phyloP scores from a whole-genome alignment of 2,329 filamentous ascomycete genomes.

The Hypoxylon sp. region DNA sequence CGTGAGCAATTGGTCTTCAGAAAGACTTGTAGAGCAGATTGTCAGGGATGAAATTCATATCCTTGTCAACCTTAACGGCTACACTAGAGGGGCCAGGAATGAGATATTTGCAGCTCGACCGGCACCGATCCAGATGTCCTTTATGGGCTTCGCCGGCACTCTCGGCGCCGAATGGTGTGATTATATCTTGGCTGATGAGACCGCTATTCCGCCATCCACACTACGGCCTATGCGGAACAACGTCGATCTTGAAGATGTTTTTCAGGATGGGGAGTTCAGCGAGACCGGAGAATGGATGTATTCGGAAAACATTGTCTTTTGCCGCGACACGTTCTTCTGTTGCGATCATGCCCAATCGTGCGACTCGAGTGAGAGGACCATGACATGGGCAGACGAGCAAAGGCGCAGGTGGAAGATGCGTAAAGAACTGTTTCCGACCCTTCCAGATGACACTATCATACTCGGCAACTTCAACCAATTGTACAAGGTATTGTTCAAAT shows the following conservation, averaged over 20 bases:
- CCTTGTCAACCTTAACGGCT: conserved; percentile 96
- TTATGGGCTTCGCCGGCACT: conserved; percentile 98
- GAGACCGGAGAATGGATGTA: conserved; percentile 90
- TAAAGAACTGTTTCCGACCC: conserved; percentile 87
- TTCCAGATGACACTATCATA: conserved; percentile 88
- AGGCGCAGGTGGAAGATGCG: conserved; percentile 90
- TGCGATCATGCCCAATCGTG: conserved; percentile 96
- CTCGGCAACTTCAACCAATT: conserved; percentile 98
- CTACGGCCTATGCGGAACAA: conserved; percentile 85
- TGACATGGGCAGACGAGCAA: conserved; percentile 90
- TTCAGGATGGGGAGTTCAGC: conserved; percentile 75
- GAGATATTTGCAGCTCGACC: conserved; percentile 96
- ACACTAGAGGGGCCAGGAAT: conserved; percentile 95
- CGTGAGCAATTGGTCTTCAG: conserved; percentile 87
- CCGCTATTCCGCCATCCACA: conserved; percentile 85
- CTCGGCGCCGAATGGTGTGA: conserved; percentile 98
- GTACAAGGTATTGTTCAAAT: conserved; percentile 80
- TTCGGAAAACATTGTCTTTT: conserved; percentile 96
- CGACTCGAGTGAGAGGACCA: conserved; percentile 74
- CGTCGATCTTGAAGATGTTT: conserved; percentile 78
- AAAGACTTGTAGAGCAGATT: conserved; percentile 88
- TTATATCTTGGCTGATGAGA: conserved; percentile 92
- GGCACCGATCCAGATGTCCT: conserved; percentile 98
- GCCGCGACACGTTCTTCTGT: conserved; percentile 96
- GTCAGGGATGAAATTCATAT: conserved; percentile 92